A percentile compares a stretch with the other conserved stretches of the same genome.
phyloP scores from a whole-genome alignment of 2,329 filamentous ascomycete genomes.

The Ophiosphaerella herpotricha region DNA sequence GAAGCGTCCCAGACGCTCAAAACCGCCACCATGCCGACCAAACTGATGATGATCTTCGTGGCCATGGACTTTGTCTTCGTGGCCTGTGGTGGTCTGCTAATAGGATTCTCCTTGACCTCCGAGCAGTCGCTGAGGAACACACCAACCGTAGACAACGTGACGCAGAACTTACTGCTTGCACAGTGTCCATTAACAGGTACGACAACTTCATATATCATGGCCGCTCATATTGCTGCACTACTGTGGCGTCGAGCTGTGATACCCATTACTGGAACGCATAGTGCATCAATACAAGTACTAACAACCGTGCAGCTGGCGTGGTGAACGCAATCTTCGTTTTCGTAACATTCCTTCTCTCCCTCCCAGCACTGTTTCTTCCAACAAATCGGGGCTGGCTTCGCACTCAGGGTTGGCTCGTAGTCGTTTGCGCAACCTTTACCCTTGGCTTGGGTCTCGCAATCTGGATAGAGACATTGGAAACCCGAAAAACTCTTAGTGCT shows the following conservation, averaged over 20 bases:
- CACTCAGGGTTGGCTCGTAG: constrained; percentile 67
- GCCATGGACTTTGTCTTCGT: constrained; percentile 58
- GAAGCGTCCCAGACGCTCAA: constrained; percentile 17
- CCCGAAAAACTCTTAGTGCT: constrained; percentile 63
- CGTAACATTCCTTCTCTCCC: constrained; percentile 68
- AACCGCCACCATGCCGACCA: constrained; percentile 54
- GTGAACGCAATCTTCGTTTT: constrained; percentile 75
- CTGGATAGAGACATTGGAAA: constrained; percentile 71
- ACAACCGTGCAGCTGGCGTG: constrained; percentile 61
- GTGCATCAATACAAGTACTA: constrained; percentile 16
- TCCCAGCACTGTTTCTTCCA: constrained; percentile 73
- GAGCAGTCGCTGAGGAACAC: constrained; percentile 48
- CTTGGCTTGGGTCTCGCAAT: constrained; percentile 66
- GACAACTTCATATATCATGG: constrained; percentile 19
- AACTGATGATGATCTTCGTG: constrained; percentile 58
- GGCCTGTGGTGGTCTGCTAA: constrained; percentile 55
- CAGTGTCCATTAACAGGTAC: constrained; percentile 60
- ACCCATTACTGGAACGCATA: constrained; percentile 9
- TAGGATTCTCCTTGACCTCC: constrained; percentile 59
- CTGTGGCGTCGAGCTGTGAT: constrained; percentile 24
- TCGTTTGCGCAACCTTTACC: constrained; percentile 67
- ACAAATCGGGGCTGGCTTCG: constrained; percentile 72
- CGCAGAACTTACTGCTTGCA: constrained; percentile 56
- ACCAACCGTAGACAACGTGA: constrained; percentile 56
- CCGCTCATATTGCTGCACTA: constrained; percentile 25